Evolutionary conservation across 2,329 filamentous ascomycete species (phyloP), one percentile per base, ranked within the genome.

Genomic region (Exophiala sp.): DNA sequence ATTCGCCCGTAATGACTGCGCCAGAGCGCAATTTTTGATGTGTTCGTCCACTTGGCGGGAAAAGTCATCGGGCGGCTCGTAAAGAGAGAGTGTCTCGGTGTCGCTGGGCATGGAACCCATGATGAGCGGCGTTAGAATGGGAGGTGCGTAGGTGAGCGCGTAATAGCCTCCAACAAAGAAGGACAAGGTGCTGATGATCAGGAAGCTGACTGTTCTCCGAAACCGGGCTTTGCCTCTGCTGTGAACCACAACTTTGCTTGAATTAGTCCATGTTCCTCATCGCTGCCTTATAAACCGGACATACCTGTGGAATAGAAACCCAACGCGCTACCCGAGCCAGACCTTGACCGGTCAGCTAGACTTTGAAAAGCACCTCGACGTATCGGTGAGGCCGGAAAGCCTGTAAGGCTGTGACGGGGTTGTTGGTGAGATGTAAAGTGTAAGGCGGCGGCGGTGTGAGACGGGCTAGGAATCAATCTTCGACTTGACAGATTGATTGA

Each of bases 1-100:
- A 60, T 86, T 76, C 14, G 69, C 68, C 40, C 90, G 83, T 43
- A 97, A 73, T 35, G 78, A 73, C n/a, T 74, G 66, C 3, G 85
- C 77, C n/a, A 95, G 66, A 1, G 88, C 84, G 70, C 93, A 88
- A 39, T 74, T 78, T 63, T 82, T 79, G 66, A 97, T 88, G 63
- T 80, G 78, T 7, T 80, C 74, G 58, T 96, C 85, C 61, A 94
- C 80, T 55, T 79, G 76, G 56, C 65, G 69, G 42, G 70, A 68
- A 35, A 65, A 60, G 9, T 76, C 77, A 64, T 81, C 79, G 24
- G 68, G 65, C 11, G 80, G 79, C 2, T 68, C 68, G 72, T 81
- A 95, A 58, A 85, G 73, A 3, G 68, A 65, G 54, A 93, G 77
- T 18, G 85, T 86, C 60, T 94, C 86, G 62, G 79, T 81, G 69